Conservation (phyloP, 1,284 basidiomycete species). For the Apiotrichum veenhuisii region DNA sequence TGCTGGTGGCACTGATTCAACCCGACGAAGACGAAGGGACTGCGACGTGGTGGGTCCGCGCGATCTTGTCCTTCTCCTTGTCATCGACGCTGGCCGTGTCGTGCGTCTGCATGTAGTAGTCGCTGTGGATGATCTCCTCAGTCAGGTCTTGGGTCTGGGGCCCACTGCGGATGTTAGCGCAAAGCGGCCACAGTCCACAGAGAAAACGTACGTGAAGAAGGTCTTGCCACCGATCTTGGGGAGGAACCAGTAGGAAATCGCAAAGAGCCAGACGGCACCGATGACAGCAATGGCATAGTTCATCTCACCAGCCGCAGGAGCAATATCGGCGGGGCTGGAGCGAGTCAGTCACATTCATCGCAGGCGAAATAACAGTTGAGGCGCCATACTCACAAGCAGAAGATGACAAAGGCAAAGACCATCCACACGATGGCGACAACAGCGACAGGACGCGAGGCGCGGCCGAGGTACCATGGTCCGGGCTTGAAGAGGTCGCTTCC, state of each 20-base stretch:
- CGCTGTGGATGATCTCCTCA: slow-evolving; percentile 7
- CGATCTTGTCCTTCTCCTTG: background rate
- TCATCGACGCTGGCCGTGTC: background rate
- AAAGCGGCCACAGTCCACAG: too few relatives aligned
- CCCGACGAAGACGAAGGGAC: too few relatives aligned
- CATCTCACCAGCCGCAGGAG: slow-evolving; percentile 31
- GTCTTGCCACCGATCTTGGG: slow-evolving; percentile 41
- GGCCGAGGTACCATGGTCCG: slow-evolving; percentile 41
- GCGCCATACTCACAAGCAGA: slow-evolving; percentile 27
- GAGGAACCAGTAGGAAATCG: slow-evolving; percentile 33
- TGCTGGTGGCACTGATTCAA: too few relatives aligned
- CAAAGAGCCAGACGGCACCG: slow-evolving; percentile 37
- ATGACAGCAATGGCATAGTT: slow-evolving; percentile 41
- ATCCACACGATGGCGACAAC: slow-evolving; percentile 37
- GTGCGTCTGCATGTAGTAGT: background rate
- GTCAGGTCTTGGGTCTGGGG: slow-evolving; percentile 12
- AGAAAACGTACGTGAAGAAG: slow-evolving; percentile 25
- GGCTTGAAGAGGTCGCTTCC: slow-evolving; percentile 30
- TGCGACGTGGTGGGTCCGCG: too few relatives aligned
- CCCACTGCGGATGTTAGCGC: background rate
- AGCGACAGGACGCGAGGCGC: slow-evolving; percentile 29
- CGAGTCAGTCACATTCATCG: background rate
- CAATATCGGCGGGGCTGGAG: slow-evolving; percentile 28
- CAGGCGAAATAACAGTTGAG: background rate
- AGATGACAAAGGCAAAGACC: slow-evolving; percentile 40